Percentiles rank a stretch among this genome's conserved stretches.
Evolutionary conservation across 1,139 yeast genomes (phyloP).

Genomic region (Debaryomyces sp.): DNA sequence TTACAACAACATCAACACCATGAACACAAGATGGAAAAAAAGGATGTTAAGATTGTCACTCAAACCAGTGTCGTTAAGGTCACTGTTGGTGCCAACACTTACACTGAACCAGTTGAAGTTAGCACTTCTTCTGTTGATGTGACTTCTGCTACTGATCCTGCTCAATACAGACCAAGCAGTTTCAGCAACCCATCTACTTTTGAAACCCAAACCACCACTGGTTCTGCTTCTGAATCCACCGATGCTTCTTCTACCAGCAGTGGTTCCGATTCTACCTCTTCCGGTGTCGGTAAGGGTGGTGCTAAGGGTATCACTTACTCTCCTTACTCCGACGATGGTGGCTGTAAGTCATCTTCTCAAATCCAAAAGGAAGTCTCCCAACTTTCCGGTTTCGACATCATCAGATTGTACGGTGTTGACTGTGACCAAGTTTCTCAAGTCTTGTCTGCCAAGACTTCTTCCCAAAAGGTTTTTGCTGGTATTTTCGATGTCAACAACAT

Average conservation of each 20-base stretch:
- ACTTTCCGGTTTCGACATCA: conserved; percentile 56
- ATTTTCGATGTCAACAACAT: conserved; percentile 63
- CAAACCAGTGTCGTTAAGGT: conserved; percentile 27
- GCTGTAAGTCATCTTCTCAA: conserved; percentile 64
- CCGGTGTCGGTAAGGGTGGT: conserved; percentile 19
- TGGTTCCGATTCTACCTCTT: conserved; percentile 16
- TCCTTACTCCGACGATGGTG: conserved; percentile 73
- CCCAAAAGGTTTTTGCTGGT: conserved; percentile 79
- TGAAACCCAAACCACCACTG: conserved; percentile 17
- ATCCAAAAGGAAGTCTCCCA: conserved; percentile 62
- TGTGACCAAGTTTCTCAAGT: conserved; percentile 75
- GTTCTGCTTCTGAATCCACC: conserved; percentile 15
- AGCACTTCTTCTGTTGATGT: conserved; percentile 29
- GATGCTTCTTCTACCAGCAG: conserved; percentile 9
- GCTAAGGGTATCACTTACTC: conserved; percentile 78
- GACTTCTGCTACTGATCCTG: conserved; percentile 19
- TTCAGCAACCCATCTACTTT: conserved; percentile 27
- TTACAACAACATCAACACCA: conserved; percentile 43
- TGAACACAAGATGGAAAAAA: conserved; percentile 37
- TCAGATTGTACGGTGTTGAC: conserved; percentile 87
- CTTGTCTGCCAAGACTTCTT: conserved; percentile 53
- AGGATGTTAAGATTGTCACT: conserved; percentile 41
- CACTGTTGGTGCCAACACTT: conserved; percentile 19
- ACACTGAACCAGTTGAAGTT: conserved; percentile 19
- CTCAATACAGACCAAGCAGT: conserved; percentile 30